These are phyloP conservation scores for Flaveria bidentis DNA, from an alignment of 129 eudicot genomes.

Conservation along the genomic window DNA sequence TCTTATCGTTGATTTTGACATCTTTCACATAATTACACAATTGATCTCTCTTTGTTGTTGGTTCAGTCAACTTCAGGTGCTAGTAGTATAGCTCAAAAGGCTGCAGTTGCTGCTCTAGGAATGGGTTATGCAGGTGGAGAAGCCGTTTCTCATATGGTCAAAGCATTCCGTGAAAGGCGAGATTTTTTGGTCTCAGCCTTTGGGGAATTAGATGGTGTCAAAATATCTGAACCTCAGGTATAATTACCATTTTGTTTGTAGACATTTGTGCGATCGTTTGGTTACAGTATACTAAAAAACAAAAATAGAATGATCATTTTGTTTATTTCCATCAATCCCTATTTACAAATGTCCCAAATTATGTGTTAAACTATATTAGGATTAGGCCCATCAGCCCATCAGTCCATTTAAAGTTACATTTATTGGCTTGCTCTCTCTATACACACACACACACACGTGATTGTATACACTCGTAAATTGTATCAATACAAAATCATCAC, in stretches of 20 bases:
- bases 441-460: not conserved
- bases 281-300: not conserved
- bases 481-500: not conserved
- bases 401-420: not conserved
- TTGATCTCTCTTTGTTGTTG: not conserved
- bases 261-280: not conserved
- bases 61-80: conserved; percentile 92
- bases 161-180: conserved; percentile 82
- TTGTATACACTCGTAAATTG: not conserved
- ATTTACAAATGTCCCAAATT: not conserved
- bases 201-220: conserved; percentile 80
- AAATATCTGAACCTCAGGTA: conserved; percentile 93
- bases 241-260: conserved; percentile 3
- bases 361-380: conserved; percentile 2
- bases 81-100: conserved; percentile 89
- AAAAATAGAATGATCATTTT: not conserved
- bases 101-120: conserved; percentile 94
- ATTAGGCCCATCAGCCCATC: not conserved
- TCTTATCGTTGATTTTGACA: not conserved
- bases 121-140: conserved; percentile 98
- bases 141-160: conserved; percentile 82
- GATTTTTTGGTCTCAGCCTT: conserved; percentile 74
- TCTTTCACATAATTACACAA: not conserved
- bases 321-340: not conserved
- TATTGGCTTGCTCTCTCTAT: not conserved